Base-by-base conservation (phyloP, 768 basidiomycete species). In the Mycena filopes region DNA sequence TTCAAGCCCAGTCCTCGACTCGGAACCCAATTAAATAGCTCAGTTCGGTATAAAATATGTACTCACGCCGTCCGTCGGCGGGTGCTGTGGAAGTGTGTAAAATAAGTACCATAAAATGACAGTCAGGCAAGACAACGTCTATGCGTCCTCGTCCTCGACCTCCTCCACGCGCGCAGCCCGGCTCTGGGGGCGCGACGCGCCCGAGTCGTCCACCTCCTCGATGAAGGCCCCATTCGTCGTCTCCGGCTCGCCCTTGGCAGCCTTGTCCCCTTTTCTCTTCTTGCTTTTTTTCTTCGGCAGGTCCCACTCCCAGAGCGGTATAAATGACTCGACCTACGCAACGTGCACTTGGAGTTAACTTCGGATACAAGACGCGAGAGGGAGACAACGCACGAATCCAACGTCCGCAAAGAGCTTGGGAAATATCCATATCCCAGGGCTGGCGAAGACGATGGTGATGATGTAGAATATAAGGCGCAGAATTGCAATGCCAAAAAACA, bases 351-450 rank as follows among this genome's bases (percentile, higher is more conserved):
- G 21, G 33, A 48, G 23, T 54, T 21, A n/a, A n/a, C n/a, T n/a
- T n/a, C n/a, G n/a, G n/a, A 23, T 55, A 33, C 25, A 8, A 31
- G 55, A 29, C 26, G 65, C 25, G n/a, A 36, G 3, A 21, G 48
- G 3, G 42, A 29, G 48, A 62, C 41, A 29, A 49, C 97, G 79
- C 76, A 99, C 98, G 74, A 99, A 97, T 77, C 98, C 96, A 59
- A 98, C 97, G 73, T 99, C 97, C 16, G 97, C 98, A 70, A 99
- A 99, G 33, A 99, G 81, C 75, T 97, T 91, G 0, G 98, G 98
- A 84, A 98, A 99, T 81, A 99, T 92, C 98, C 98, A 99, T 50
- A 99, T 98, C 45, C 96, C 98, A 16, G 95, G 95, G 65, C 89
- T 88, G 33, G 88, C 89, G 60, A 88, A 88, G 72, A 99, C 78